Base-by-base conservation (phyloP, 1,284 basidiomycete genomes). In the Papiliotrema fonsecae region DNA sequence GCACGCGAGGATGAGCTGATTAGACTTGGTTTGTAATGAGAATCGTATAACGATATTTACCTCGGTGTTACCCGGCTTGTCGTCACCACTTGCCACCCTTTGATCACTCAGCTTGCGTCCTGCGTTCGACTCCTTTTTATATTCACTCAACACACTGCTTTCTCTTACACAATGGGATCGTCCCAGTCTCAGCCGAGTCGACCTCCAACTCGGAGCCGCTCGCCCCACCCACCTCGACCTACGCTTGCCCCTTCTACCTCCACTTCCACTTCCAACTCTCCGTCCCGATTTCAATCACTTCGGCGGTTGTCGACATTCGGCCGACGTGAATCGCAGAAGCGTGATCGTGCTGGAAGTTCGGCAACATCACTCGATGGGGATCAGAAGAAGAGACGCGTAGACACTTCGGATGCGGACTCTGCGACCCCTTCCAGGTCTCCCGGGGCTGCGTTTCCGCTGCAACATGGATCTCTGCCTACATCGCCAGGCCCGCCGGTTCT, bases 111-210 rank as follows among this genome's bases (percentile, higher is more conserved):
- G n/a, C n/a, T n/a, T n/a, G n/a, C n/a, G n/a, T n/a, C n/a, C n/a
- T n/a, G n/a, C n/a, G n/a, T n/a, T n/a, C n/a, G n/a, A n/a, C n/a
- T n/a, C n/a, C n/a, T n/a, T n/a, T n/a, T n/a, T n/a, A n/a, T n/a
- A n/a, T n/a, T n/a, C n/a, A n/a, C n/a, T n/a, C n/a, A n/a, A n/a
- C n/a, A n/a, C n/a, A n/a, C n/a, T n/a, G n/a, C n/a, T n/a, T n/a
- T n/a, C n/a, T n/a, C n/a, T n/a, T n/a, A n/a, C n/a, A n/a, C n/a
- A n/a, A 55, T 55, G 54, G 54, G 54, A 3, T 55, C 54, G 14
- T 47, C 50, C 13, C 40, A 45, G 27, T 52, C 56, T 16, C 53
- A 41, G 13, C 49, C 50, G 14, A 16, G 47, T n/a, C 50, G 21
- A 16, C 43, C 49, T 9, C 31, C 45, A 25, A 31, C 19, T 10